These are phyloP conservation scores for Aureococcus anophagefferens DNA, from an alignment of 108 stramenopile genomes.

Conservation along the genomic window DNA sequence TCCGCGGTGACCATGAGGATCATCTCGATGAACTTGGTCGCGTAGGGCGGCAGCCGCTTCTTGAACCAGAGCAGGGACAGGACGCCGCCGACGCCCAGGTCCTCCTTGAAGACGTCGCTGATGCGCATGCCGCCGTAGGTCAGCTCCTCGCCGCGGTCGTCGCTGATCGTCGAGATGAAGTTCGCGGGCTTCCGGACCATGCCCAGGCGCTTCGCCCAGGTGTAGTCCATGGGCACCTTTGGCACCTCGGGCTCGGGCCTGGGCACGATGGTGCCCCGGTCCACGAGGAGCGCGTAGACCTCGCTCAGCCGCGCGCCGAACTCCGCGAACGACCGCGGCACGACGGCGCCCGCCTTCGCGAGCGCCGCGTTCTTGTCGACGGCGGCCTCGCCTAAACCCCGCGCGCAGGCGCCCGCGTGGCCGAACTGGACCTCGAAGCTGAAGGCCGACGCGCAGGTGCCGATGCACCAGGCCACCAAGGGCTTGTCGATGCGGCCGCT, in stretches of 20 bases:
- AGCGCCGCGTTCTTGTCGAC: conserved; percentile 72
- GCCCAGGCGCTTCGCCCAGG: conserved; percentile 78
- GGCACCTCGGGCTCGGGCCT: conserved; percentile 53
- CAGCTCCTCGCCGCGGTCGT: conserved; percentile 82
- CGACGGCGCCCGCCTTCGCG: conserved; percentile 62
- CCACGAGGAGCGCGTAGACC: conserved; percentile 28
- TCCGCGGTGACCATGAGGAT: conserved; percentile 78
- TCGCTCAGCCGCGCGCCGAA: conserved; percentile 41
- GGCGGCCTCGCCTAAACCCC: conserved; percentile 67
- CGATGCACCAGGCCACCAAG: conserved; percentile 81
- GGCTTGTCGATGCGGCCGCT: conserved; percentile 75
- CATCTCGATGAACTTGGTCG: conserved; percentile 84
- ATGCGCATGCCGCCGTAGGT: conserved; percentile 76
- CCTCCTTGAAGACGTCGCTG: conserved; percentile 63
- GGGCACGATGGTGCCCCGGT: conserved; percentile 36
- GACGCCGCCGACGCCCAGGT: conserved; percentile 76
- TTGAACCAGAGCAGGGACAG: conserved; percentile 80
- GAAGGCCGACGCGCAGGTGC: conserved; percentile 79
- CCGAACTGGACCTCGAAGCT: conserved; percentile 84
- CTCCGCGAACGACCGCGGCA: conserved; percentile 67
- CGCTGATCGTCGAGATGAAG: conserved; percentile 78
- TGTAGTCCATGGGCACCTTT: conserved; percentile 77
- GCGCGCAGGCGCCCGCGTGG: conserved; percentile 76
- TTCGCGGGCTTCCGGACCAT: conserved; percentile 81
- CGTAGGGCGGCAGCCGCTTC: conserved; percentile 67